These are phyloP conservation scores for Talaromyces sp. DNA, from an alignment of 2,329 filamentous ascomycete species.

Conservation along the genomic window DNA sequence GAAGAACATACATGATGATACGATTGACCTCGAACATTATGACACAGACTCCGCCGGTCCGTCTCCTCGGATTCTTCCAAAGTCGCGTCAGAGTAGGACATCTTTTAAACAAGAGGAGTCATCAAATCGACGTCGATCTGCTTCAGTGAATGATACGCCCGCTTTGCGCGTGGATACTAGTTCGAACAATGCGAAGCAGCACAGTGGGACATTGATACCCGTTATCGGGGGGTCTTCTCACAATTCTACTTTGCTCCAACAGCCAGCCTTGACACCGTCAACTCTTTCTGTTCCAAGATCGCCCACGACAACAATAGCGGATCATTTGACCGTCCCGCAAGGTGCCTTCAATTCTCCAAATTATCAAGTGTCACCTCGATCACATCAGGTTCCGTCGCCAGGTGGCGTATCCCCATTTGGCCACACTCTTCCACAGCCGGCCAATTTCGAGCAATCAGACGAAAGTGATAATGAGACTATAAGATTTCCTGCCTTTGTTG, in stretches of 20 bases:
- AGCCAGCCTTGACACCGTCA: conserved; percentile 22
- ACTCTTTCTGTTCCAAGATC: conserved; percentile 30
- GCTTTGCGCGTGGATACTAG: conserved; percentile 27
- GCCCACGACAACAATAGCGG: conserved; percentile 32
- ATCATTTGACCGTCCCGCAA: conserved; percentile 44
- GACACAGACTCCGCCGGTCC: conserved; percentile 15
- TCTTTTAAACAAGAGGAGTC: background rate
- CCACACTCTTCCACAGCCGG: conserved; percentile 17
- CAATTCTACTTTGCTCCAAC: background rate
- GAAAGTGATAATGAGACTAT: conserved; percentile 32
- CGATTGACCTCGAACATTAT: conserved; percentile 66
- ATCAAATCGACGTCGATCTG: conserved; percentile 43
- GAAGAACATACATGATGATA: conserved; percentile 67
- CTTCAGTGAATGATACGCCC: conserved; percentile 54
- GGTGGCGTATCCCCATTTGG: conserved; percentile 30
- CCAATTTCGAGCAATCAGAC: conserved; percentile 15
- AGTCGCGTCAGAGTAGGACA: background rate
- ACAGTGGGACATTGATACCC: background rate
- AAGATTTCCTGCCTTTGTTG: conserved; percentile 67
- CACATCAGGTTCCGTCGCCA: conserved; percentile 22
- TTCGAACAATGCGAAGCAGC: background rate
- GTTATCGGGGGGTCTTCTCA: background rate
- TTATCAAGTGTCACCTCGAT: conserved; percentile 28
- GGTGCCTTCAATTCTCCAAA: conserved; percentile 38
- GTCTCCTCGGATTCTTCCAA: conserved; percentile 23